Base-by-base conservation (phyloP, 306 rosid genomes). In the Corylus avellana region DNA sequence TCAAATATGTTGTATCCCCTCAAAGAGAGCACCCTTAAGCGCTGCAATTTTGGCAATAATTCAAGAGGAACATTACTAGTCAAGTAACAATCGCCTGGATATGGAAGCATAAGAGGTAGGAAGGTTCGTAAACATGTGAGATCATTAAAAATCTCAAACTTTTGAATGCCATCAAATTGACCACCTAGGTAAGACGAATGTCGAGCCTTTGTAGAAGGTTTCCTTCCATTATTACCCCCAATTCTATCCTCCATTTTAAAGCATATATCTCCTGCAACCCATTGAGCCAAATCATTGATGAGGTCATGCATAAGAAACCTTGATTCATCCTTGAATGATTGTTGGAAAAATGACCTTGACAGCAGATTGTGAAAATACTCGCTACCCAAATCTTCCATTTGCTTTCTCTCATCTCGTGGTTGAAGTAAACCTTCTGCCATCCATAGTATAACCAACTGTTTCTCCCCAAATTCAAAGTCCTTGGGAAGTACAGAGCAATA, bases 41-140 rank as follows among this genome's bases (percentile, higher is more conserved):
- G 22, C 25, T 7, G 37, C 0, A 69, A 22, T 0, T 55, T 46
- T 11, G 57, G 57, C 8, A 78, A 14, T 0, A 44, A 0, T 0
- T 46, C 2, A 55, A 1, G 0, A 37, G 8, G 46, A 42, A 55
- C 29, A 2, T 54, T 14, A 0, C 46, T 42, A 42, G 46, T 42
- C 46, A 42, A 5, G 46, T 0, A 5, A 42, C 46, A 42, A 5
- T 0, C 0, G 1, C 8, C 46, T 42, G 0, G 46, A 42, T 4
- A 4, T 4, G 46, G 8, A 5, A 5, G 46, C 51, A 14, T 2
- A 27, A 63, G 10, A 1, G 46, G 46, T 1, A 94, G 83, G 39
- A 92, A 72, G 97, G 97, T 48, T 92, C 98, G 78, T 82, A 92
- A 42, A 94, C 90, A 3, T 13, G 16, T 29, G 5, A 25, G 18